Conservation (phyloP, 2,329 filamentous ascomycete species). For the Fusarium penzigii region DNA sequence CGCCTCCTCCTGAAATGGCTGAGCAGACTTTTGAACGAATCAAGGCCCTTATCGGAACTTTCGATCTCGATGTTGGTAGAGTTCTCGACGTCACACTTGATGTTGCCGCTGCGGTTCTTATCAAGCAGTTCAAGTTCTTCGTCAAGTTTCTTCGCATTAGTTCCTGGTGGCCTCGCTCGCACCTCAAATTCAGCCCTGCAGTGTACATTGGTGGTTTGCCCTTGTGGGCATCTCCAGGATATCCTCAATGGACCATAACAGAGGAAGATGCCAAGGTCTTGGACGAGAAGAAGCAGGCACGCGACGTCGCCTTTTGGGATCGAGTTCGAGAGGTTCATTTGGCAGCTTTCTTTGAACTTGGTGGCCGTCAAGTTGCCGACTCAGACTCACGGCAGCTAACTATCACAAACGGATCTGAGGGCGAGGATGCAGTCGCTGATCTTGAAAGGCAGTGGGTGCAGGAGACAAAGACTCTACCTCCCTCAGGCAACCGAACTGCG, state of each 20-base stretch:
- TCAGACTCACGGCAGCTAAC: constrained; percentile 51
- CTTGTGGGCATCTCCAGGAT: constrained; percentile 78
- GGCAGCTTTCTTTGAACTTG: constrained; percentile 86
- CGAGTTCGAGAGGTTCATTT: constrained; percentile 75
- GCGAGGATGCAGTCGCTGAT: constrained; percentile 51
- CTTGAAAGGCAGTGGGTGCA: constrained; percentile 74
- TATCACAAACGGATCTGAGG: constrained; percentile 39
- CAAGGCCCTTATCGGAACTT: constrained; percentile 93
- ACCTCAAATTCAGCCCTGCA: constrained; percentile 40
- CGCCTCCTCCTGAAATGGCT: constrained; percentile 73
- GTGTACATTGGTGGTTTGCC: constrained; percentile 70
- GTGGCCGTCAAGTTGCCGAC: constrained; percentile 67
- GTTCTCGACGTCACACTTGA: constrained; percentile 94
- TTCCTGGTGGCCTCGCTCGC: constrained; percentile 91
- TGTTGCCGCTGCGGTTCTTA: constrained; percentile 88
- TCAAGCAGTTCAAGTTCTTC: constrained; percentile 92
- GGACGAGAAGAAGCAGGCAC: constrained; percentile 55
- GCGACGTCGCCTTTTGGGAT: constrained; percentile 81
- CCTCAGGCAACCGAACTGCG: constrained; percentile 84
- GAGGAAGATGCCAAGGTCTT: constrained; percentile 69
- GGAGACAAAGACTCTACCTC: constrained; percentile 78
- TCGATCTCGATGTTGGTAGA: constrained; percentile 93
- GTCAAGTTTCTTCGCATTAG: constrained; percentile 88
- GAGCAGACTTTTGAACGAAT: constrained; percentile 87
- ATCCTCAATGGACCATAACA: constrained; percentile 59